A percentile compares a stretch with the other conserved stretches of the same genome.
phyloP scores from a whole-genome alignment of 768 basidiomycete genomes.

The Ramaria sp. region DNA sequence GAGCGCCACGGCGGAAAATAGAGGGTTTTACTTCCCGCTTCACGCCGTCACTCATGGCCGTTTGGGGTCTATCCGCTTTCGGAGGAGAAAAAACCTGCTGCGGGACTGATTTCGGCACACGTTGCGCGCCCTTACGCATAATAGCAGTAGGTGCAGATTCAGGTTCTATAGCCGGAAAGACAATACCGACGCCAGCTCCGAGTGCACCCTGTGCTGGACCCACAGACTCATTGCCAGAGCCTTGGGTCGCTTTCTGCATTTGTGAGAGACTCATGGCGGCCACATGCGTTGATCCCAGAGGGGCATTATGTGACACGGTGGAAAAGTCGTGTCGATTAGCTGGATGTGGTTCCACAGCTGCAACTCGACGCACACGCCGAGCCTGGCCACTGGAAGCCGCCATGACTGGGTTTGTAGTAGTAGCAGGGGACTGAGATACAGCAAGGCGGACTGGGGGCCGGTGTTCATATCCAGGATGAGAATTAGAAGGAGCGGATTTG shows the following conservation, averaged over 20 bases:
- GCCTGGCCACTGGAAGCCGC: background rate
- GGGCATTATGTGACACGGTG: background rate
- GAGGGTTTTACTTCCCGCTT: conserved; percentile 2
- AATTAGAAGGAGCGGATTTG: conserved; percentile 2
- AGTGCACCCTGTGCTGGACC: background rate
- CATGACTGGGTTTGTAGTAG: background rate
- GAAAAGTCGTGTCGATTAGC: background rate
- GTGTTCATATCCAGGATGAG: background rate
- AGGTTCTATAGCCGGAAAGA: background rate
- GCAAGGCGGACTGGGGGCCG: conserved; percentile 1
- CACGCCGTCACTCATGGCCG: background rate
- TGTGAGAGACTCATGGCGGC: background rate
- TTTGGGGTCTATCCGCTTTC: background rate
- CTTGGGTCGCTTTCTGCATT: background rate
- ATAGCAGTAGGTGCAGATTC: background rate
- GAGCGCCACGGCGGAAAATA: conserved; percentile 1
- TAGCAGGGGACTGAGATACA: background rate
- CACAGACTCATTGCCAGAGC: background rate
- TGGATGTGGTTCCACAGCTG: conserved; percentile 1
- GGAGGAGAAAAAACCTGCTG: background rate
- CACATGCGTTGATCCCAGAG: background rate
- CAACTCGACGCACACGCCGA: background rate
- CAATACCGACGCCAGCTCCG: background rate
- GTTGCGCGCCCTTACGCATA: conserved; percentile 4
- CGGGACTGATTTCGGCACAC: conserved; percentile 1